phyloP scores from a whole-genome alignment of 139 green algal genomes.

The Monoraphidium neglectum region DNA sequence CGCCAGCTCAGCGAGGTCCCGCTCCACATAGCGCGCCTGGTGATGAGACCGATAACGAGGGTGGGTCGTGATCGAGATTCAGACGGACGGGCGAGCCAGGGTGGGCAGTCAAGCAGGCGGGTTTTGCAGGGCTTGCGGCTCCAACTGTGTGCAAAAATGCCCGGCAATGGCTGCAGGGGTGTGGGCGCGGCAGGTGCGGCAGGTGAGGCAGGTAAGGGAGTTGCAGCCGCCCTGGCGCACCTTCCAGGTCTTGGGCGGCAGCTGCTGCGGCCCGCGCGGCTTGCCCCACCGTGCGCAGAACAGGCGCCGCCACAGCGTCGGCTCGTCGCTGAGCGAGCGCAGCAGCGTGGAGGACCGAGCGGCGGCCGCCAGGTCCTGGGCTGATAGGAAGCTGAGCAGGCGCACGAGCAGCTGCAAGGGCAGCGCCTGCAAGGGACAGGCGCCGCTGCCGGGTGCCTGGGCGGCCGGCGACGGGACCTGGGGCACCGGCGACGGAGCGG shows the following conservation, averaged over 20 bases:
- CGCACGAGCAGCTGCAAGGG: slow-evolving; percentile 38
- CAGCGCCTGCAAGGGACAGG: background rate
- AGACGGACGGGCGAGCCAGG: background rate
- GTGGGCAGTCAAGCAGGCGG: background rate
- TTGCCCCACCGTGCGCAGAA: slow-evolving; percentile 39
- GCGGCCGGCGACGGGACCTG: too few species aligned
- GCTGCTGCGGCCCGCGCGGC: slow-evolving; percentile 12
- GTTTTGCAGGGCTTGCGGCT: background rate
- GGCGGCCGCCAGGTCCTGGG: slow-evolving; percentile 33
- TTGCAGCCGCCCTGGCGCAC: slow-evolving; percentile 1
- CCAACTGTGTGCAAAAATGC: background rate
- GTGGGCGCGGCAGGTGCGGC: background rate
- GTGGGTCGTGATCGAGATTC: background rate
- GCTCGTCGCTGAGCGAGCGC: slow-evolving; percentile 10
- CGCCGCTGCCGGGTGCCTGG: too few species aligned
- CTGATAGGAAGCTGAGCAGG: slow-evolving; percentile 40
- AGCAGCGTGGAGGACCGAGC: slow-evolving; percentile 6
- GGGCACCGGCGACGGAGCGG: too few species aligned
- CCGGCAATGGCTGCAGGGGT: background rate
- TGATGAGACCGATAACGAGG: too few species aligned
- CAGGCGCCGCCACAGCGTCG: slow-evolving; percentile 42
- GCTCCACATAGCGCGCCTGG: slow-evolving; percentile 26
- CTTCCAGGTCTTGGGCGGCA: slow-evolving; percentile 25
- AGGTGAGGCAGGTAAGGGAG: background rate
- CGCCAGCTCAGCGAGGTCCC: slow-evolving; percentile 10